Percentiles rank a stretch among this genome's conserved stretches.
These are phyloP conservation scores for Roridomyces roridus DNA, from an alignment of 768 basidiomycete species.

Conservation along the genomic window DNA sequence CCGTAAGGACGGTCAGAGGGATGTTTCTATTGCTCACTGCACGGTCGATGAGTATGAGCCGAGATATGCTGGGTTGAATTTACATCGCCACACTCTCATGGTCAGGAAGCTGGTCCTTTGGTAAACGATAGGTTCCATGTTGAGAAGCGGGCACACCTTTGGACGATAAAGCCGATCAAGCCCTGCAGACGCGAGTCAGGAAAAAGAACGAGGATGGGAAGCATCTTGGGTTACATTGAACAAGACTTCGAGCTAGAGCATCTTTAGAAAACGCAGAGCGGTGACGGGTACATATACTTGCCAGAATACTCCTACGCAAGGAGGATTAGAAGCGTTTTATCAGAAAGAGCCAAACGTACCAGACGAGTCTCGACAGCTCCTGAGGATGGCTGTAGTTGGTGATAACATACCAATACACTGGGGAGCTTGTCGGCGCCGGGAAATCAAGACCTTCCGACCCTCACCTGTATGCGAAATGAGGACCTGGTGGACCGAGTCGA, in stretches of 20 bases:
- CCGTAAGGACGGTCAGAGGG: slow-evolving; percentile 47
- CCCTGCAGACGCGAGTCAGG: slow-evolving; percentile 40
- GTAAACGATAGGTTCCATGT: background rate
- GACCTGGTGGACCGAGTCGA: slow-evolving; percentile 59
- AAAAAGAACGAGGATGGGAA: background rate
- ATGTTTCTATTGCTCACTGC: slow-evolving; percentile 57
- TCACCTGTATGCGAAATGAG: slow-evolving; percentile 60
- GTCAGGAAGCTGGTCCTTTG: slow-evolving; percentile 43
- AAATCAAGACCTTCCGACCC: background rate
- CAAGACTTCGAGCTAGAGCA: slow-evolving; percentile 55
- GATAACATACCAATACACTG: slow-evolving; percentile 61
- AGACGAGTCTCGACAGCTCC: slow-evolving; percentile 47
- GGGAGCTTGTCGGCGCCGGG: background rate
- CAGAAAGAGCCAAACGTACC: slow-evolving; percentile 39
- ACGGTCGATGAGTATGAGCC: slow-evolving; percentile 3
- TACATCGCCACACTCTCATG: slow-evolving; percentile 51
- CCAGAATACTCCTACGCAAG: slow-evolving; percentile 54
- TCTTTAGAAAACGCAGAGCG: background rate
- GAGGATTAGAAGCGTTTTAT: background rate
- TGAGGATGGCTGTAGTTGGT: slow-evolving; percentile 55
- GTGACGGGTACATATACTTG: slow-evolving; percentile 33
- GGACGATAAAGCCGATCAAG: slow-evolving; percentile 60
- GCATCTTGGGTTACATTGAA: slow-evolving; percentile 51
- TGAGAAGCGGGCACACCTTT: slow-evolving; percentile 42
- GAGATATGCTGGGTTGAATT: slow-evolving; percentile 21